phyloP scores from a whole-genome alignment of 805 yeast species.

The Metschnikowia bowlesiae region DNA sequence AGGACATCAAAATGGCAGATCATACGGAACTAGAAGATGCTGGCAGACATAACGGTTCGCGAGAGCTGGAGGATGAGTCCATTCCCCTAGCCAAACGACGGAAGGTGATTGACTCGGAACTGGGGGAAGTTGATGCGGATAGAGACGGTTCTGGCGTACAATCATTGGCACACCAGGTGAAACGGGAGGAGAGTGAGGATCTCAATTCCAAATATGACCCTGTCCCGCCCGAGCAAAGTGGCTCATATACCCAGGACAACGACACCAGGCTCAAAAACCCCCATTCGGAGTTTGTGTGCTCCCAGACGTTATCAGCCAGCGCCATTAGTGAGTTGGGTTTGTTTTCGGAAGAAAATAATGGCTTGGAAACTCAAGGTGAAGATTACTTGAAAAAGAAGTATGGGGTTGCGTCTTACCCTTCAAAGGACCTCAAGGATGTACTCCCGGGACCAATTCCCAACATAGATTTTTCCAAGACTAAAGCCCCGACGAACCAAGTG shows the following conservation, averaged over 20 bases:
- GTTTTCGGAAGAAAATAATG: slow-evolving; percentile 56
- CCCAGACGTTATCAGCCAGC: slow-evolving; percentile 63
- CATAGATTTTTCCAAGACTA: slow-evolving; percentile 76
- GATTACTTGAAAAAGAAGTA: slow-evolving; percentile 72
- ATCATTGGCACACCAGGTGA: background rate
- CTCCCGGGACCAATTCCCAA: slow-evolving; percentile 89
- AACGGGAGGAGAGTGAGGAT: slow-evolving; percentile 8
- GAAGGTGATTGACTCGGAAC: slow-evolving; percentile 4
- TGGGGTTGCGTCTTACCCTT: slow-evolving; percentile 90
- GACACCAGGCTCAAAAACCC: slow-evolving; percentile 66
- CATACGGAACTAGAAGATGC: slow-evolving; percentile 5
- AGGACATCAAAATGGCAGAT: background rate
- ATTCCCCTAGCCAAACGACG: slow-evolving; percentile 15
- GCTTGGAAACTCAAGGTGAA: slow-evolving; percentile 61
- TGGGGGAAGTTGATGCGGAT: background rate
- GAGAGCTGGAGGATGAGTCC: slow-evolving; percentile 11
- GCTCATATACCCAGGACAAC: slow-evolving; percentile 45
- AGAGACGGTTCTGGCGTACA: background rate
- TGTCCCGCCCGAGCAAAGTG: slow-evolving; percentile 45
- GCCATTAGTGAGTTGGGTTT: slow-evolving; percentile 60
- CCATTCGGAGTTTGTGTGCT: slow-evolving; percentile 66
- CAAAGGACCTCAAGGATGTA: slow-evolving; percentile 63
- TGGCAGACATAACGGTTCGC: slow-evolving; percentile 1
- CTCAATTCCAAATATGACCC: slow-evolving; percentile 29
- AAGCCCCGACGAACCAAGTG: slow-evolving; percentile 74